Percentiles rank a stretch among this genome's conserved stretches.
Conservation (phyloP, 345 rosid species). For the Citrus reticulata region DNA sequence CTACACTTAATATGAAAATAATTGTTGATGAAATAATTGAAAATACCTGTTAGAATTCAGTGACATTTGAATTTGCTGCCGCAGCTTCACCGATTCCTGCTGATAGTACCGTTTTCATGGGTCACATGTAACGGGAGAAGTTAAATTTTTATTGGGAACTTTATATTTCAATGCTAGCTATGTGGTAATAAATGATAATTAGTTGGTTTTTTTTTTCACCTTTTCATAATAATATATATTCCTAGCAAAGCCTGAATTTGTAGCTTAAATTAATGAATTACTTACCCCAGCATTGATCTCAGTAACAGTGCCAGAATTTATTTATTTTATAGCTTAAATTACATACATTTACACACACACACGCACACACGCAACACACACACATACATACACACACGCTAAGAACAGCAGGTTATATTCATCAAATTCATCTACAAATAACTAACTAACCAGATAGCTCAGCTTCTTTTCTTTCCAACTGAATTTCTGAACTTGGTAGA, state of each 20-base stretch:
- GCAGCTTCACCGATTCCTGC: conserved; percentile 89
- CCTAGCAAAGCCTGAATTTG: neutral
- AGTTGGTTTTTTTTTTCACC: too few relatives aligned
- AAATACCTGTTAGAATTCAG: conserved; percentile 87
- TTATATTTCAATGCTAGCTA: neutral
- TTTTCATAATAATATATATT: too few relatives aligned
- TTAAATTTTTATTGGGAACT: neutral
- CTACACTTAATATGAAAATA: neutral
- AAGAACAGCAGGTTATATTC: neutral
- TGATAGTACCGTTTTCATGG: conserved; percentile 65
- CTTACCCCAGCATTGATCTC: conserved; percentile 96
- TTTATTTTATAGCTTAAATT: too few relatives aligned
- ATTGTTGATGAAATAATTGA: neutral
- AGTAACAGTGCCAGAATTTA: conserved; percentile 51
- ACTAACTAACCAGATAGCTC: conserved; percentile 49
- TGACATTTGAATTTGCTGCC: conserved; percentile 87
- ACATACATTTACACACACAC: too few relatives aligned
- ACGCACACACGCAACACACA: too few relatives aligned
- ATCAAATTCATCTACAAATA: neutral
- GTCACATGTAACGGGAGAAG: neutral
- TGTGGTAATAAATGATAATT: too few relatives aligned
- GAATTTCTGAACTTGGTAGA: conserved; percentile 63
- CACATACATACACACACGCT: too few relatives aligned
- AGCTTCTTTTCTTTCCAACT: conserved; percentile 64
- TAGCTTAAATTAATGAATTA: neutral